Evolutionary conservation across 345 rosid genomes (phyloP), one percentile per base, ranked within the genome.

Genomic region (Nasturtium officinale): DNA sequence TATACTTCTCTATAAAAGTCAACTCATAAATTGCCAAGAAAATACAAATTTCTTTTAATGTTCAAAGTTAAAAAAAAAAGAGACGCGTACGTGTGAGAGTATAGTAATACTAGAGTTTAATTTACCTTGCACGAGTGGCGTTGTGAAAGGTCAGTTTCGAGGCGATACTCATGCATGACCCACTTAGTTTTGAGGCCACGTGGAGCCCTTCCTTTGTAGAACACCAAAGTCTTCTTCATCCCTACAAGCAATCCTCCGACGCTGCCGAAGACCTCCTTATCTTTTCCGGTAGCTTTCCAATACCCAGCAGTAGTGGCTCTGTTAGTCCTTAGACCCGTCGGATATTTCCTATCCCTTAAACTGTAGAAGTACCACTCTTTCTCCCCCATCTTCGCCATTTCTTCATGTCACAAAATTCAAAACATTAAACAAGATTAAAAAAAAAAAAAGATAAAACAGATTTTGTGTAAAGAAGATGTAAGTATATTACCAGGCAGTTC

Each of bases 161-260:
- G 86, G 45, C 96, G 96, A 86, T 91, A 91, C 80, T 89, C 97
- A 67, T 91, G 97, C 97, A 91, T 89, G 81, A 91, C 93, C 97
- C 97, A 91, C 78, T 85, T 92, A 60, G 96, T 92, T 77, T 92
- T 92, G 73, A 85, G 88, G 4, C 98, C 98, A 33, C 96, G 88
- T 5, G 94, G 96, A 37, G 97, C 97, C 60, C 97, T 84, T 23
- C 97, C 97, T 26, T 80, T 81, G 83, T 89, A 91, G 77, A 91
- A 91, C 57, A 91, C 97, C 2, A 91, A 82, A 7, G 96, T 89
- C 68, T 91, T 91, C 77, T 91, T 91, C 94, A 89, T 85, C 23
- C 97, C 97, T n/a, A 91, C 84, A n/a, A 89, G 82, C 0, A 78
- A 70, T 28, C 87, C 91, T 51, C 65, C 83, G 35, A 35, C 81